phyloP scores from a whole-genome alignment of 2,329 filamentous ascomycete genomes.

The Westerdykella sp. region DNA sequence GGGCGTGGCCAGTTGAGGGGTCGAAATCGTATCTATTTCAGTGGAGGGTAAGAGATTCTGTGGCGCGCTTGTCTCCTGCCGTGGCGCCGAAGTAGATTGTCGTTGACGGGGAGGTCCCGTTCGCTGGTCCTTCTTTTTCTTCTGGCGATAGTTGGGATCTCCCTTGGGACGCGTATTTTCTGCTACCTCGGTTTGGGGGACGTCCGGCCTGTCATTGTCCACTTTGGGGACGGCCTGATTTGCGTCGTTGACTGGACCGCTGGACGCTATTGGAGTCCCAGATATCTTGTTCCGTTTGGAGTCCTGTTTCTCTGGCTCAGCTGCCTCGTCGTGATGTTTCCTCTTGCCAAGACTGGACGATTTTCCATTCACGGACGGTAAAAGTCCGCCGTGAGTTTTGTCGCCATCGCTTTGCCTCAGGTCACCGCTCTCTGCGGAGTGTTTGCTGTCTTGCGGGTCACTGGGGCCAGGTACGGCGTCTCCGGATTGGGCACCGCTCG shows the following conservation, averaged over 20 bases:
- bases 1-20: not conserved
- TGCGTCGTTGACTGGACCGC: constrained; percentile 3
- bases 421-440: constrained; percentile 2
- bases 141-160: constrained; percentile 34
- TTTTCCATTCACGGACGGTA: constrained; percentile 18
- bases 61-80: not conserved
- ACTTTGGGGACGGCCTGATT: constrained; percentile 2
- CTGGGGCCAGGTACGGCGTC: constrained; percentile 19
- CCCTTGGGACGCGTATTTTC: constrained; percentile 17
- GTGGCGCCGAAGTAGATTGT: constrained; percentile 5
- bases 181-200: constrained; percentile 4
- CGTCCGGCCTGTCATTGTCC: constrained; percentile 7
- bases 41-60: not conserved
- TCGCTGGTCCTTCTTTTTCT: constrained; percentile 16
- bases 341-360: constrained; percentile 33
- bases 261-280: constrained; percentile 2
- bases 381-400: constrained; percentile 4
- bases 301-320: constrained; percentile 18
- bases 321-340: constrained; percentile 25
- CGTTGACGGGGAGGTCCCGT: no score
- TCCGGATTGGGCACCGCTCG: constrained; percentile 43
- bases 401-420: constrained; percentile 5
- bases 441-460: constrained; percentile 5
- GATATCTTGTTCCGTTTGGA: constrained; percentile 24
- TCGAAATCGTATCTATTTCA: not conserved